Evolutionary conservation across 768 basidiomycete species (phyloP), one percentile per base, ranked within the genome.

Genomic region (Phylloporus sp.): DNA sequence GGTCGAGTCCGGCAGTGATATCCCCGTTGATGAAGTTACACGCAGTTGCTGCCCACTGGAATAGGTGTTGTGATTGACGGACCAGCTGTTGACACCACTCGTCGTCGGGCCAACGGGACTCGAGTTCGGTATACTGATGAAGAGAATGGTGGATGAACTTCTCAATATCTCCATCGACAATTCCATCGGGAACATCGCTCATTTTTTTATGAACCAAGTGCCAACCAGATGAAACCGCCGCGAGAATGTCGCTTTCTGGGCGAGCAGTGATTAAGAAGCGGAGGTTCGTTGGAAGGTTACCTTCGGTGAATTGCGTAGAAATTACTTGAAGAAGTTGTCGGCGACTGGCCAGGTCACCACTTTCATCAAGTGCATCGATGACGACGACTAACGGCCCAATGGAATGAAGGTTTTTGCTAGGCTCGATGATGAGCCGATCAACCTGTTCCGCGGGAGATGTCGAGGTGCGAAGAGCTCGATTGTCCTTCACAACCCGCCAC

Each of bases 331-430:
- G 24, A 7, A 56, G 56, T 16, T 13, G 5, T 9, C 12, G 29
- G 6, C 29, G 29, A 29, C 29, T 29, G 29, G 6, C 34, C 6
- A 27, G 18, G 20, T 58, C 43, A 15, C 50, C 53, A 35, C 59
- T 59, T 28, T 55, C 52, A 31, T 65, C 62, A 18, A 68, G 47
- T 12, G 49, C 63, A 32, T 70, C 69, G 20, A 69, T 60, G 43
- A 70, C 55, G 23, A 68, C 50, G 4, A 67, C 47, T 5, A 68
- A 50, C 15, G 67, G 68, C 6, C 63, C 62, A 34, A 59, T 22
- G 20, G 53, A 45, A 15, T 52, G 50, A 26, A 64, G 28, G 12
- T 41, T 6, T 12, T 27, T 16, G 5, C 52, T 45, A 12, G 66
- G 63, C 12, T 23, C 28, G 11, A 68, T 20, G 29, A 68, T 57